Percentiles rank a stretch among this genome's conserved stretches.
Evolutionary conservation across 257 asterid species (phyloP).

Genomic region (Haberlea rhodopensis): DNA sequence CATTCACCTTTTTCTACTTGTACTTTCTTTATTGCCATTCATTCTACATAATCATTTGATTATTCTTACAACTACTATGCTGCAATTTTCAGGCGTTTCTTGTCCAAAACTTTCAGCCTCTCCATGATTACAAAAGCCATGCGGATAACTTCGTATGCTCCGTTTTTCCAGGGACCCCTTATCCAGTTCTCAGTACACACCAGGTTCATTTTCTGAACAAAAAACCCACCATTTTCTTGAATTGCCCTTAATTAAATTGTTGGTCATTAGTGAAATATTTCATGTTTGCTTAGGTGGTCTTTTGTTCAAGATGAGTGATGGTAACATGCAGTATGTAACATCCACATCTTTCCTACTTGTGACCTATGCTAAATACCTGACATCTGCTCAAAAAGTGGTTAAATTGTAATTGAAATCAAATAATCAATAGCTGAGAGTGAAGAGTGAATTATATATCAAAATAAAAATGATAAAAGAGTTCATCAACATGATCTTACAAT

Average conservation of each 20-base stretch:
- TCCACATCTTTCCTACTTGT: constrained; percentile 80
- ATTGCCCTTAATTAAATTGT: not conserved
- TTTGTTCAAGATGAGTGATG: constrained; percentile 85
- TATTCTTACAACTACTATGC: not conserved
- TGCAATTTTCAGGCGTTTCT: constrained; percentile 66
- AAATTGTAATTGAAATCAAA: constrained; percentile 77
- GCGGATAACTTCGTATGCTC: constrained; percentile 95
- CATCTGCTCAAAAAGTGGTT: constrained; percentile 59
- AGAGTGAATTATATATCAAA: too few species aligned
- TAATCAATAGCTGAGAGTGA: constrained; percentile 53
- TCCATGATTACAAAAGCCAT: constrained; percentile 88
- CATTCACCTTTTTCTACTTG: not conserved
- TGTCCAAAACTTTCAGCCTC: constrained; percentile 76
- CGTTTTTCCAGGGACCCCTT: constrained; percentile 76
- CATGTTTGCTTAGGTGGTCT: constrained; percentile 68
- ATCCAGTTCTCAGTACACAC: constrained; percentile 78
- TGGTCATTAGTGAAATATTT: not conserved
- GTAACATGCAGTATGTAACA: constrained; percentile 90
- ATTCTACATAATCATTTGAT: not conserved
- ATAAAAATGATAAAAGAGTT: not conserved
- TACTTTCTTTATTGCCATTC: too few species aligned
- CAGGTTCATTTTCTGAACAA: constrained; percentile 36
- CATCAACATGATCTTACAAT: not conserved
- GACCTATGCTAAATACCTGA: constrained; percentile 84
- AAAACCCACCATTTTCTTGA: not conserved